Evolutionary conservation across 164 flowering plant species (phyloP).

Genomic region (Sedum album): DNA sequence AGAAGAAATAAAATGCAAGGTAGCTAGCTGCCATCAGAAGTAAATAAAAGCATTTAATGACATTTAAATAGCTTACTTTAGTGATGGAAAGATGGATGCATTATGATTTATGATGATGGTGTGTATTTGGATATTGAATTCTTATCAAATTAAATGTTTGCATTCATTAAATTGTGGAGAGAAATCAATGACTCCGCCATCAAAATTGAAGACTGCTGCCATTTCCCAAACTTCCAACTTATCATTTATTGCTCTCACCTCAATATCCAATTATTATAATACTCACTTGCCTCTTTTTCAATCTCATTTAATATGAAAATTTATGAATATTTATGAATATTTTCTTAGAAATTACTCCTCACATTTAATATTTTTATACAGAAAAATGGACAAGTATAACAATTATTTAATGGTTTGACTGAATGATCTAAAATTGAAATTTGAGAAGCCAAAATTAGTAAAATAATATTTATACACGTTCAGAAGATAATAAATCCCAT

Average conservation of each 20-base stretch:
- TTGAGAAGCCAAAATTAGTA: no score
- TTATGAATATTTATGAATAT: neutral
- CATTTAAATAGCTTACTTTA: no score
- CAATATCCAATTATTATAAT: neutral
- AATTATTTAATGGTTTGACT: neutral
- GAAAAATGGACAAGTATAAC: neutral
- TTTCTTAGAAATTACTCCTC: neutral
- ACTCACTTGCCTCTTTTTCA: neutral
- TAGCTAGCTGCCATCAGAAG: no score
- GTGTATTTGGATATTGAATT: neutral
- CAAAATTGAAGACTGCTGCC: neutral
- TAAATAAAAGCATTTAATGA: no score
- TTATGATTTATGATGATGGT: neutral
- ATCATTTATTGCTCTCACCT: neutral
- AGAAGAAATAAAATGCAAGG: no score
- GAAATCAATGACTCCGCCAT: neutral
- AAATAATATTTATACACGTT: neutral
- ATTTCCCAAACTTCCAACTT: neutral
- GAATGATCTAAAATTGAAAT: neutral
- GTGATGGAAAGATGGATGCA: no score
- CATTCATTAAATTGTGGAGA: constrained; percentile 2
- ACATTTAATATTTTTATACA: neutral
- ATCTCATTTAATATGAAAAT: neutral
- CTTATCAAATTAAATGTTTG: neutral
- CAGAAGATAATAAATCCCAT: neutral